Conservation (phyloP, 805 yeast genomes). For the Metschnikowia noctiluminum region DNA sequence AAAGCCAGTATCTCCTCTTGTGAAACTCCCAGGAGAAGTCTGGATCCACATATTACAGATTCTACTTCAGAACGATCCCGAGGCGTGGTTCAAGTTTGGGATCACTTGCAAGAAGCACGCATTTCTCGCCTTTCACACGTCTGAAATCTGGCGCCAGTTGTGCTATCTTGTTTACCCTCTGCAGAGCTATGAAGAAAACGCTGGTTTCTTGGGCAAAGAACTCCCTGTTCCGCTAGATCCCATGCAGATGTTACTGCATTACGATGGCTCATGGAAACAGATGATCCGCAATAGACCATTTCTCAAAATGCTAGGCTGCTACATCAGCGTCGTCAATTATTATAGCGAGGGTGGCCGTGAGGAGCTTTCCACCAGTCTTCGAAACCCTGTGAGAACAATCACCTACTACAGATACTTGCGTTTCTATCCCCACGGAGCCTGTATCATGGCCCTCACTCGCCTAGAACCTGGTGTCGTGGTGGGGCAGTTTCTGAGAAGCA, state of each 20-base stretch:
- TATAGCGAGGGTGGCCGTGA: slow-evolving; percentile 77
- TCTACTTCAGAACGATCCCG: slow-evolving; percentile 48
- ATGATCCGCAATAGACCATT: slow-evolving; percentile 70
- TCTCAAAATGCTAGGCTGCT: slow-evolving; percentile 76
- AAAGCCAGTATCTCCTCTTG: slow-evolving; percentile 35
- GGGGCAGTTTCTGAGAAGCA: slow-evolving; percentile 44
- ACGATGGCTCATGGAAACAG: slow-evolving; percentile 36
- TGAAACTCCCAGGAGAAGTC: slow-evolving; percentile 52
- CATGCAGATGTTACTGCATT: slow-evolving; percentile 26
- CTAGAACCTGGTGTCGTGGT: slow-evolving; percentile 70
- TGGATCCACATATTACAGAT: slow-evolving; percentile 48
- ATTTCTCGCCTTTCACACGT: slow-evolving; percentile 51
- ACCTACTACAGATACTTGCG: slow-evolving; percentile 85
- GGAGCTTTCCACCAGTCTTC: slow-evolving; percentile 63
- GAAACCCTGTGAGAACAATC: slow-evolving; percentile 74
- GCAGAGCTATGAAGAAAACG: slow-evolving; percentile 50
- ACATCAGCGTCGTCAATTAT: slow-evolving; percentile 81
- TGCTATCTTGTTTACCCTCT: slow-evolving; percentile 49
- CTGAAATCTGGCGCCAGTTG: slow-evolving; percentile 48
- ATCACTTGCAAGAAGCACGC: slow-evolving; percentile 57
- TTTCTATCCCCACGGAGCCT: slow-evolving; percentile 75
- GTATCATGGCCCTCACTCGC: slow-evolving; percentile 65
- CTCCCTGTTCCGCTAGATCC: slow-evolving; percentile 36
- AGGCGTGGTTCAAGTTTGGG: slow-evolving; percentile 62
- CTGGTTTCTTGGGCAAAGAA: slow-evolving; percentile 34